A percentile compares a stretch with the other conserved stretches of the same genome.
Evolutionary conservation across 805 yeast species (phyloP).

Genomic region (Saccharomycopsis sp.): DNA sequence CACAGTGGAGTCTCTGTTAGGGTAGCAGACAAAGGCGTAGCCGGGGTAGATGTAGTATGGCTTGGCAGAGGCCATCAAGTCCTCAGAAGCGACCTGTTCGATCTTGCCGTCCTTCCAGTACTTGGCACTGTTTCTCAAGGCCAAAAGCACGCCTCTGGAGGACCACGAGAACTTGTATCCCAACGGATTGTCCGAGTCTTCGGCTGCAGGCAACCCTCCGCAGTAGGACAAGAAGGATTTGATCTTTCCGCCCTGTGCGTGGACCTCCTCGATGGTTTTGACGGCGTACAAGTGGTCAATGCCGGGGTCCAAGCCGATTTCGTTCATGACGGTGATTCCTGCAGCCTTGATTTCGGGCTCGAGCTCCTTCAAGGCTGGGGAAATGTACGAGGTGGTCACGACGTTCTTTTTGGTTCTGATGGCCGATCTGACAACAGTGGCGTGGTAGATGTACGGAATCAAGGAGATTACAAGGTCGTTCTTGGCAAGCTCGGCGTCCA

Average conservation of each 20-base stretch:
- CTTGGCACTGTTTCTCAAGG: slow-evolving; percentile 88
- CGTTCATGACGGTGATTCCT: slow-evolving; percentile 96
- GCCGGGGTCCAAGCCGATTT: slow-evolving; percentile 98
- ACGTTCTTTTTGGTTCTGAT: slow-evolving; percentile 82
- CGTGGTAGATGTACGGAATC: slow-evolving; percentile 95
- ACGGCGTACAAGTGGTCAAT: slow-evolving; percentile 97
- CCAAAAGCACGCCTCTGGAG: slow-evolving; percentile 94
- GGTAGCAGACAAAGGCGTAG: slow-evolving; percentile 88
- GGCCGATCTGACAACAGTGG: slow-evolving; percentile 87
- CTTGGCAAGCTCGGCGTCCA: slow-evolving; percentile 71
- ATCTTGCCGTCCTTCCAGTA: slow-evolving; percentile 83
- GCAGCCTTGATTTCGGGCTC: slow-evolving; percentile 87
- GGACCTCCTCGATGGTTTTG: slow-evolving; percentile 96
- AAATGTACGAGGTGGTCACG: slow-evolving; percentile 95
- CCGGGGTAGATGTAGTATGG: slow-evolving; percentile 97
- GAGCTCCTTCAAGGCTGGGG: slow-evolving; percentile 81
- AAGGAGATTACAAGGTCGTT: slow-evolving; percentile 85
- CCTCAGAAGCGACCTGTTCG: slow-evolving; percentile 76
- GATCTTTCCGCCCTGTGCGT: slow-evolving; percentile 83
- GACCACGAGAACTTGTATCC: slow-evolving; percentile 99
- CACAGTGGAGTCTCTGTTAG: slow-evolving; percentile 95
- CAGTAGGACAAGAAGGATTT: slow-evolving; percentile 93
- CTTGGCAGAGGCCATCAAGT: slow-evolving; percentile 88
- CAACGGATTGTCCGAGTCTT: slow-evolving; percentile 93
- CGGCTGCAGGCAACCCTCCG: slow-evolving; percentile 99